phyloP scores from a whole-genome alignment of 768 basidiomycete genomes.

The Trametes cinnabarina region DNA sequence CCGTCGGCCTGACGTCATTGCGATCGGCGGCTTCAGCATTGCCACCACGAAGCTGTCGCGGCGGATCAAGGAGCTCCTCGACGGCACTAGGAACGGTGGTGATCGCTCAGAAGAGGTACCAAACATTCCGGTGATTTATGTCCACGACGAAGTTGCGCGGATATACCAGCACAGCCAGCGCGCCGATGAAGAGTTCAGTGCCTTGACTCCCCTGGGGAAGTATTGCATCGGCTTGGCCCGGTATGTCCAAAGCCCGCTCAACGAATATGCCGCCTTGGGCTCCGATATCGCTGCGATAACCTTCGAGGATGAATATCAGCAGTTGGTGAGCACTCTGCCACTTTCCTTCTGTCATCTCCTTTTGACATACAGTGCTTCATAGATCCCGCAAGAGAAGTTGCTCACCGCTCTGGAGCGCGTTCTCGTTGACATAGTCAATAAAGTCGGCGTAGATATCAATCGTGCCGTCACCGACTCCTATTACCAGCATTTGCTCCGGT shows the following conservation, averaged over 20 bases:
- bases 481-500: slow-evolving; percentile 85
- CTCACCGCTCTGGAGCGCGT: slow-evolving; percentile 77
- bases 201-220: slow-evolving; percentile 72
- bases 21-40: slow-evolving; percentile 84
- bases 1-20: slow-evolving; percentile 84
- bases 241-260: slow-evolving; percentile 90
- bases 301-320: slow-evolving; percentile 84
- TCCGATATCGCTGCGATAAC: slow-evolving; percentile 78
- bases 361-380: neutral
- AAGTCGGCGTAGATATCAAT: slow-evolving; percentile 95
- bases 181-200: slow-evolving; percentile 78
- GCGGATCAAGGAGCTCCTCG: slow-evolving; percentile 58
- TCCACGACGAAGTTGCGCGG: slow-evolving; percentile 88
- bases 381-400: slow-evolving; percentile 88
- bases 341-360: neutral
- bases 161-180: slow-evolving; percentile 91
- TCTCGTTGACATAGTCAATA: slow-evolving; percentile 87
- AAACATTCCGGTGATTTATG: slow-evolving; percentile 75
- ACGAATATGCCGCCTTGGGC: slow-evolving; percentile 91
- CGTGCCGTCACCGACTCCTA: slow-evolving; percentile 85
- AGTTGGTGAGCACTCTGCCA: slow-evolving; percentile 45
- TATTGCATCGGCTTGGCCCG: slow-evolving; percentile 95
- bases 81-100: neutral
- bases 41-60: slow-evolving; percentile 70
- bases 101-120: slow-evolving; percentile 19